Evolutionary conservation across 306 rosid genomes (phyloP), one percentile per base, ranked within the genome.

Genomic region (Macrotyloma uniflorum): DNA sequence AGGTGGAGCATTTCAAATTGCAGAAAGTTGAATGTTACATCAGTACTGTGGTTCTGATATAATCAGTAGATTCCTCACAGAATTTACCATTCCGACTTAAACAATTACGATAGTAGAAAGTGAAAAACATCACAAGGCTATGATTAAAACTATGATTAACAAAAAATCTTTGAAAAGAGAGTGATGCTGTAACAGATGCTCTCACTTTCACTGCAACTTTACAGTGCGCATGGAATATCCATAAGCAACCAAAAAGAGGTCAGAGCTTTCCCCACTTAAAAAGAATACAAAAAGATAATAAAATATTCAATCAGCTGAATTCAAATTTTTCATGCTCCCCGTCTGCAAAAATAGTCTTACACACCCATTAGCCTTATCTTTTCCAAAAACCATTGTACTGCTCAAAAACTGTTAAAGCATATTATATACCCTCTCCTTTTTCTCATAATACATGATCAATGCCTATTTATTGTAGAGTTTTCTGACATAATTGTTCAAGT

Each of bases 121-220:
- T 67, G 82, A 85, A 79, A 23, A 85, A 62, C 84, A 89, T 83
- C 80, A 75, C 73, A 83, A 83, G 80, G 91, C 82, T 47, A 91
- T 93, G 94, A 93, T 91, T 90, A 88, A 83, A 82, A 86, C 92
- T 83, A 93, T 93, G 97, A 91, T 93, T 89, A 93, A 86, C 82
- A 71, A 74, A 87, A n/a, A 87, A 72, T 76, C 84, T 83, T 78
- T 85, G 83, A 76, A 83, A 81, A 78, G 89, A 86, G 62, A 70
- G 84, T 79, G 89, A 67, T 83, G 83, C 81, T 80, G 87, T 59
- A 79, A 86, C 81, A 83, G 87, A 88, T 87, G 90, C 93, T 72
- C 71, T 45, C 70, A 78, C 80, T 83, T 83, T 66, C 81, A 55
- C 82, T 81, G 81, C 84, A 89, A 86, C 90, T 90, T 89, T 90